Evolutionary conservation across 768 basidiomycete genomes (phyloP), one percentile per base, ranked within the genome.

Genomic region (Candolleomyces efflorescens): DNA sequence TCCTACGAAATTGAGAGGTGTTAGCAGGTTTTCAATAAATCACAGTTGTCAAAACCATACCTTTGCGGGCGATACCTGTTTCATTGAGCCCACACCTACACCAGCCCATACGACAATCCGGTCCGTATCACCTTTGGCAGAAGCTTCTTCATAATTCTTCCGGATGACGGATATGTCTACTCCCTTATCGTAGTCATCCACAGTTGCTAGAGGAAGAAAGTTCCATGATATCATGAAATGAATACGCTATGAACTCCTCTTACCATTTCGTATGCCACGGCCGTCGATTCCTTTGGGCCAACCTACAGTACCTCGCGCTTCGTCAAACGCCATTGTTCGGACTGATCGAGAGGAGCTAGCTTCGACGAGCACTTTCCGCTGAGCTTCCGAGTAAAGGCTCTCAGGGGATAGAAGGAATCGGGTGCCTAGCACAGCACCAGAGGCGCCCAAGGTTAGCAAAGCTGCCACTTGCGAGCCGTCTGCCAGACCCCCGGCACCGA

Each of bases 401-500:
- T 92, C 89, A 3, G 79, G 77, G 1, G 88, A 82, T 59, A 87
- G 74, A 49, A 89, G 70, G 65, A 92, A 90, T 6, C 89, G 86
- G 0, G 92, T 93, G 53, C 92, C 92, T 20, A 86, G 65, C 27
- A 86, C 86, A 10, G 72, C 85, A 3, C 87, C 92, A 22, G 83
- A 73, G 2, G 84, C 87, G 13, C 90, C 90, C 36, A 88, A 77
- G 5, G 80, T 69, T 55, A 94, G 79, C 45, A 86, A 67, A 3
- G 85, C 75, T 36, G 88, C 86, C 48, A 90, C 66, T 55, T 92
- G 87, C 0, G 75, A 66, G 17, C 90, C 89, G 24, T 75, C 82
- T 3, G 78, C 76, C 54, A 94, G 62, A 0, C 91, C 92, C 27
- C 92, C 92, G 2, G 92, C 90, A 15, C 84, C 90, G 27, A 93